A percentile compares a stretch with the other conserved stretches of the same genome.
These are phyloP conservation scores for Avena sativa DNA, from an alignment of 176 grass and related monocot species.

Conservation along the genomic window DNA sequence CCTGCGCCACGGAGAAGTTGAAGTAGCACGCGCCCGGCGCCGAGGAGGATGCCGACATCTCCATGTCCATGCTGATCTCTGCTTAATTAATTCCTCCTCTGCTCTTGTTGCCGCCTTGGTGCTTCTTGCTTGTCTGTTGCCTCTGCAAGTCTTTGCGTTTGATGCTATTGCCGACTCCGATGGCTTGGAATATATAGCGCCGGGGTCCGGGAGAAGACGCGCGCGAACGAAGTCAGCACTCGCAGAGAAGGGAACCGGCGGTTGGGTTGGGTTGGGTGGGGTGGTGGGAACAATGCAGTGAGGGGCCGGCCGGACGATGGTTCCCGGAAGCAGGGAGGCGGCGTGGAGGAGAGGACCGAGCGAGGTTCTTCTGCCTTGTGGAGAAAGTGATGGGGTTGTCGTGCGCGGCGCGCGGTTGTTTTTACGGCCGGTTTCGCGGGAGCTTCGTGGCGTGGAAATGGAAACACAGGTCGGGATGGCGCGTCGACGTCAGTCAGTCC, in stretches of 20 bases:
- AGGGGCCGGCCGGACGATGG: neutral
- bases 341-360: neutral
- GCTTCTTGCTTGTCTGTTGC: neutral
- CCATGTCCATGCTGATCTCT: constrained; percentile 1
- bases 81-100: neutral
- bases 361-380: neutral
- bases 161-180: neutral
- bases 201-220: neutral
- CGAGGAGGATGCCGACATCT: neutral
- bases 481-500: neutral
- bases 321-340: constrained; percentile 40
- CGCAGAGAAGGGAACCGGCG: no score
- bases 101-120: neutral
- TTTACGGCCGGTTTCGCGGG: neutral
- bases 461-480: neutral
- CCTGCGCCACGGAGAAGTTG: constrained; percentile 44
- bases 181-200: constrained; percentile 31
- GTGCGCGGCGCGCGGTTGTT: neutral
- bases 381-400: neutral
- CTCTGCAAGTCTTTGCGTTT: neutral
- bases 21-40: constrained; percentile 31
- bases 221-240: neutral
- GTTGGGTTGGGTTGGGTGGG: no score
- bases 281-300: neutral
- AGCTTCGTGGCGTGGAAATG: constrained; percentile 49